Percentiles rank a stretch among this genome's conserved stretches.
Evolutionary conservation across 306 rosid genomes (phyloP).

Genomic region (Fagus sylvatica): DNA sequence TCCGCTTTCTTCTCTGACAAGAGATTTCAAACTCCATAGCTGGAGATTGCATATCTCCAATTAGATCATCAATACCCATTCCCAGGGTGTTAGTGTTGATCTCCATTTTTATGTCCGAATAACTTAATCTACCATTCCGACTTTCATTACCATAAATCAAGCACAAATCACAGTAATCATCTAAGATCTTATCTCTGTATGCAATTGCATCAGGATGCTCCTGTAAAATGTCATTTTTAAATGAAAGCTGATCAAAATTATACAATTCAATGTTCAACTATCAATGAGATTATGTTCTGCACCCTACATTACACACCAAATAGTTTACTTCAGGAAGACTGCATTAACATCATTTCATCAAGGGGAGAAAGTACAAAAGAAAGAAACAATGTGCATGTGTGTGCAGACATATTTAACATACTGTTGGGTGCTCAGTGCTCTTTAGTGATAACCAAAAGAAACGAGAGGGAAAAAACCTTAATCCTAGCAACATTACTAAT

Average conservation of each 20-base stretch:
- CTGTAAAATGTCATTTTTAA: constrained; percentile 33
- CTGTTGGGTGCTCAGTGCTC: too few species aligned
- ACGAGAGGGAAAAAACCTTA: too few species aligned
- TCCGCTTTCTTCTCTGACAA: constrained; percentile 31
- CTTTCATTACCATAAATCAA: constrained; percentile 24
- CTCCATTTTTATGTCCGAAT: constrained; percentile 14
- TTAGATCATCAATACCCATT: constrained; percentile 7
- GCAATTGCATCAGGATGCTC: constrained; percentile 32
- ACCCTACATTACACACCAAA: too few species aligned
- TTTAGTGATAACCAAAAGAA: too few species aligned
- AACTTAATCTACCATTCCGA: constrained; percentile 14
- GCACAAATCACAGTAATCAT: constrained; percentile 36
- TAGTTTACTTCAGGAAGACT: too few species aligned
- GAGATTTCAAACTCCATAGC: constrained; percentile 15
- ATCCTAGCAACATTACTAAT: too few species aligned
- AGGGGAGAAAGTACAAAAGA: too few species aligned
- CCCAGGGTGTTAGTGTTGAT: constrained; percentile 4
- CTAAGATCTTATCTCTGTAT: constrained; percentile 25
- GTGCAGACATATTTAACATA: too few species aligned
- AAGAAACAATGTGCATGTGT: too few species aligned
- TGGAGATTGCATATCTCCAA: constrained; percentile 23
- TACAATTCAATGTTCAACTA: neutral
- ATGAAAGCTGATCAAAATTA: constrained; percentile 4
- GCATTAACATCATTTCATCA: too few species aligned
- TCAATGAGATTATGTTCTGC: neutral